Evolutionary conservation across 2,329 filamentous ascomycete species (phyloP).

Genomic region (Fusarium graminum): DNA sequence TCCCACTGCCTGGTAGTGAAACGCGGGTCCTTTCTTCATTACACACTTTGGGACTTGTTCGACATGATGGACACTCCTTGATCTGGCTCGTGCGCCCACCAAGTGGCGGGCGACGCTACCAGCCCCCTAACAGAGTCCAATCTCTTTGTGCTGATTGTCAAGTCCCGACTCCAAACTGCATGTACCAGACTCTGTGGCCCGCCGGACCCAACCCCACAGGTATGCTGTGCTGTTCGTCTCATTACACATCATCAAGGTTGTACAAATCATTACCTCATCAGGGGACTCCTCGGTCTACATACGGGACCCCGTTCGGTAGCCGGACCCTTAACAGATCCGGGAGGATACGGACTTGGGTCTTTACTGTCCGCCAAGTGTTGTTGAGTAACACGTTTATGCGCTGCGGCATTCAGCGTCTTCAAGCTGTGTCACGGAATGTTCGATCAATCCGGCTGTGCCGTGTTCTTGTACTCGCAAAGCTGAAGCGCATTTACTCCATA

Average conservation of each 20-base stretch:
- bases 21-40: constrained; percentile 17
- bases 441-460: background rate
- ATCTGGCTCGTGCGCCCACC: constrained; percentile 39
- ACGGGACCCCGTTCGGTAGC: constrained; percentile 17
- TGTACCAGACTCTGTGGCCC: constrained; percentile 40
- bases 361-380: constrained; percentile 3
- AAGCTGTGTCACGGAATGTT: constrained; percentile 1
- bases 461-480: background rate
- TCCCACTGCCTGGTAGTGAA: constrained; percentile 23
- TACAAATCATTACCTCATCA: constrained; percentile 45
- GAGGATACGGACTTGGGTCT: constrained; percentile 19
- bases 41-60: constrained; percentile 7
- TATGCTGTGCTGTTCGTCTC: constrained; percentile 26
- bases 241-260: constrained; percentile 22
- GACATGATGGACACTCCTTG: constrained; percentile 31
- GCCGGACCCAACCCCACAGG: constrained; percentile 31
- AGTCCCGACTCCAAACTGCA: constrained; percentile 33
- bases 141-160: constrained; percentile 42
- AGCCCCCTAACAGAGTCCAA: constrained; percentile 48
- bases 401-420: background rate
- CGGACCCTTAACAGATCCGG: constrained; percentile 34
- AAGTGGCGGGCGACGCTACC: constrained; percentile 44
- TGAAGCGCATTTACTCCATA: background rate
- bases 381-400: constrained; percentile 22
- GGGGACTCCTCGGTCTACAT: constrained; percentile 8